A percentile compares a stretch with the other conserved stretches of the same genome.
Evolutionary conservation across 108 stramenopile species (phyloP).

Genomic region (Cyclostephanos tholiformis): DNA sequence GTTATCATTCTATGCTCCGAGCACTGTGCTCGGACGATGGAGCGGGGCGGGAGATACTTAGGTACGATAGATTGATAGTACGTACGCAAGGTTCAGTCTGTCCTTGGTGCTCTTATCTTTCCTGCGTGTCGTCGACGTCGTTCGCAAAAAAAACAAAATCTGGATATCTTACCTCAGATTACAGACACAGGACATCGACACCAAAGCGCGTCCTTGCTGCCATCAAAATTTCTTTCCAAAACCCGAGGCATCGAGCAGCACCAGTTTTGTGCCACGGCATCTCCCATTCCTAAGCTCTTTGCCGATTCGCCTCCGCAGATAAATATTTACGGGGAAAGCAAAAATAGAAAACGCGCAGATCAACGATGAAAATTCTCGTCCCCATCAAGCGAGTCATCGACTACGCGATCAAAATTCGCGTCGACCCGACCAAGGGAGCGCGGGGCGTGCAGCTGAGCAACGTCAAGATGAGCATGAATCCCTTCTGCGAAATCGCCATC

Average conservation of each 20-base stretch:
- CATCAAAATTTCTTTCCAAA: too few species aligned
- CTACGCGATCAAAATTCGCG: slow-evolving; percentile 99
- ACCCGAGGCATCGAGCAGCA: too few species aligned
- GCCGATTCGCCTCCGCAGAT: background rate
- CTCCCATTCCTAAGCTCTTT: background rate
- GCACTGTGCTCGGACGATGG: too few species aligned
- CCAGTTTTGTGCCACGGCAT: too few species aligned
- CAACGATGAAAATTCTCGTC: slow-evolving; percentile 83
- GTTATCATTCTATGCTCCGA: too few species aligned
- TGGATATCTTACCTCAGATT: too few species aligned
- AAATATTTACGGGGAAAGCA: background rate
- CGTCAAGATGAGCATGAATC: slow-evolving; percentile 99
- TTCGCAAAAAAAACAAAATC: too few species aligned
- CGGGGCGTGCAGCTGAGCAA: slow-evolving; percentile 91
- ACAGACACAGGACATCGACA: too few species aligned
- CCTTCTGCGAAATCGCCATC: slow-evolving; percentile 98
- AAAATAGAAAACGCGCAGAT: background rate
- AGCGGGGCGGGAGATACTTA: too few species aligned
- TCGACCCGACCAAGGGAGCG: slow-evolving; percentile 80
- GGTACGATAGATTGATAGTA: too few species aligned
- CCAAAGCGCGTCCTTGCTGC: too few species aligned
- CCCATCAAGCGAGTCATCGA: slow-evolving; percentile 97
- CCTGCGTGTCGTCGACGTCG: too few species aligned
- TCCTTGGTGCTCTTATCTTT: background rate
- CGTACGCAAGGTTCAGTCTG: background rate